These are phyloP conservation scores for Tuber microsphaerosporum DNA, from an alignment of 495 filamentous ascomycete species.

Conservation along the genomic window DNA sequence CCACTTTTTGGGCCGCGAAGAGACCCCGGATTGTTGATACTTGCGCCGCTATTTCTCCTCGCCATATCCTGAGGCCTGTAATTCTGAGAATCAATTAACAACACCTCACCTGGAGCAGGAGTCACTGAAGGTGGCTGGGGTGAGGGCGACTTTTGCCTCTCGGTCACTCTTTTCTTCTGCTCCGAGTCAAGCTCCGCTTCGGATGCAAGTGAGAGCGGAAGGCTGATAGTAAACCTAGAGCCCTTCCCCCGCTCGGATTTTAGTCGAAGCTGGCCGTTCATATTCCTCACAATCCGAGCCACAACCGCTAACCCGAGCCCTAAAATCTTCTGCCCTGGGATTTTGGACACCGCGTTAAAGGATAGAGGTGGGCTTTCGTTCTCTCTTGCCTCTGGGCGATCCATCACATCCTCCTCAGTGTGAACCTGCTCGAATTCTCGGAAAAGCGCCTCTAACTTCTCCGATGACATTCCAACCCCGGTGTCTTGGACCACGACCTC, in stretches of 20 bases:
- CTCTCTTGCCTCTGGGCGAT: constrained; percentile 22
- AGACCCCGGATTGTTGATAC: constrained; percentile 12
- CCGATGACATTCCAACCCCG: constrained; percentile 66
- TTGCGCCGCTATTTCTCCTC: constrained; percentile 11
- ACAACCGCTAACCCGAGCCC: constrained; percentile 84
- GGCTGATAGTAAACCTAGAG: constrained; percentile 67
- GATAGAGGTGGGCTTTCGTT: constrained; percentile 31
- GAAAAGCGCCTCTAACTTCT: constrained; percentile 70
- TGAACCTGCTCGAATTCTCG: constrained; percentile 82
- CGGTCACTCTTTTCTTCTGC: background rate
- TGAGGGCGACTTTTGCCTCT: background rate
- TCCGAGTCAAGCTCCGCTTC: constrained; percentile 41
- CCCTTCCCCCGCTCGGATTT: constrained; percentile 84
- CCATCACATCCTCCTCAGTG: constrained; percentile 46
- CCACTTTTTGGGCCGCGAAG: constrained; percentile 9
- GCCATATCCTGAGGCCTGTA: background rate
- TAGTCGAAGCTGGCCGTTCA: constrained; percentile 80
- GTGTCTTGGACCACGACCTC: constrained; percentile 74
- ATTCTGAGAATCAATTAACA: constrained; percentile 10
- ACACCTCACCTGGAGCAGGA: constrained; percentile 10
- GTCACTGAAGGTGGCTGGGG: constrained; percentile 6
- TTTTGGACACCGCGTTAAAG: constrained; percentile 27
- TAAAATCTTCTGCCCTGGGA: constrained; percentile 46
- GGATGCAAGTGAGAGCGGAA: constrained; percentile 60
- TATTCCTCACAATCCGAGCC: constrained; percentile 74